phyloP scores from a whole-genome alignment of 192 early-diverging fungal genomes.

The Mortierella alpina region DNA sequence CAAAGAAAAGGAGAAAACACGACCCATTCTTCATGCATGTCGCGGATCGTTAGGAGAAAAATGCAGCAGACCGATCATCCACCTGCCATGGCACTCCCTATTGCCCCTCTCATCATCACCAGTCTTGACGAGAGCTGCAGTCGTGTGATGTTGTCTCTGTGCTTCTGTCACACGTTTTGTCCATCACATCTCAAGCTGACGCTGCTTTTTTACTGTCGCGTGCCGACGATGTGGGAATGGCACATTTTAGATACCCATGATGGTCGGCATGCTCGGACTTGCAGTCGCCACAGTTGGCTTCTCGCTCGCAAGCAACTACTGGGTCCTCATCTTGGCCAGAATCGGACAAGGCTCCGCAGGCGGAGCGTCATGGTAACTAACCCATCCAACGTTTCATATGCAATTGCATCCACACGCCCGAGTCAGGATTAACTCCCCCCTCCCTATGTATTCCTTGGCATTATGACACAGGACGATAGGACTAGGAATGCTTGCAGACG shows the following conservation, averaged over 20 bases:
- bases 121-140: background rate
- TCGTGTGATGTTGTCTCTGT: background rate
- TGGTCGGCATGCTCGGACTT: conserved; percentile 73
- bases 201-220: background rate
- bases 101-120: background rate
- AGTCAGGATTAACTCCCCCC: background rate
- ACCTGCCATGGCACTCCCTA: background rate
- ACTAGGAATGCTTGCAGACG: conserved; percentile 78
- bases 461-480: conserved; percentile 66
- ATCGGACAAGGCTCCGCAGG: conserved; percentile 79
- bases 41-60: background rate
- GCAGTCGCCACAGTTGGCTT: conserved; percentile 73
- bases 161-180: background rate
- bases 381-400: background rate
- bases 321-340: conserved; percentile 74
- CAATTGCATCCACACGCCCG: background rate
- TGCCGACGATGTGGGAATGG: background rate
- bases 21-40: background rate
- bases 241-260: conserved; percentile 69
- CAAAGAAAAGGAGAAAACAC: background rate
- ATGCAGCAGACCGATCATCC: conserved; percentile 1
- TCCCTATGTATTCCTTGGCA: background rate
- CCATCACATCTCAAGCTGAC: background rate
- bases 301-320: conserved; percentile 70
- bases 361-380: conserved; percentile 72